phyloP scores from a whole-genome alignment of 2,329 filamentous ascomycete species.

The Neophaeococcomyces mojaviensis region DNA sequence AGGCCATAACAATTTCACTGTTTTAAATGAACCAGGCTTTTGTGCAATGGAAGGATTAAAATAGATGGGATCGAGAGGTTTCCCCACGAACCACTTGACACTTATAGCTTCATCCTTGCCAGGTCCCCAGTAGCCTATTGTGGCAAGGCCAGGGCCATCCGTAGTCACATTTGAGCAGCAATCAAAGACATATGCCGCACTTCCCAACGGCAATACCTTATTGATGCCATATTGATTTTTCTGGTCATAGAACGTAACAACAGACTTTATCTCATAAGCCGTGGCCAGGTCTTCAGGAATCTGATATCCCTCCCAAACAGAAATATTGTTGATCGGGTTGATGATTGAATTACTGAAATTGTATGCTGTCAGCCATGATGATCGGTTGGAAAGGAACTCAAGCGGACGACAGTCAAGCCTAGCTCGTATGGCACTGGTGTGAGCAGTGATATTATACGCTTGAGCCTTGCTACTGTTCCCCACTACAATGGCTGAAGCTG shows the following conservation, averaged over 20 bases:
- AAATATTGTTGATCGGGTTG: too few relatives aligned
- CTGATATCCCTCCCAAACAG: too few relatives aligned
- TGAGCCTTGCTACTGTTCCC: too few relatives aligned
- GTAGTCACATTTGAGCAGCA: constrained; percentile 10
- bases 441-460: constrained; percentile 8
- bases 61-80: background rate
- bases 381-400: constrained; percentile 3
- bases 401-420: constrained; percentile 5
- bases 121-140: constrained; percentile 11
- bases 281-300: too few relatives aligned
- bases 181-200: constrained; percentile 6
- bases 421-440: constrained; percentile 9
- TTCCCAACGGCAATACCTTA: constrained; percentile 3
- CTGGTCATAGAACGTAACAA: too few relatives aligned
- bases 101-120: background rate
- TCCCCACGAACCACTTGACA: background rate
- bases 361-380: constrained; percentile 8
- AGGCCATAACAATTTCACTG: constrained; percentile 6
- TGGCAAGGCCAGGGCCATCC: background rate
- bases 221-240: constrained; percentile 6
- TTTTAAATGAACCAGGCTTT: too few relatives aligned
- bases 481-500: background rate
- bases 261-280: background rate
- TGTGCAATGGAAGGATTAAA: too few relatives aligned
- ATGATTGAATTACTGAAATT: constrained; percentile 5